Evolutionary conservation across 2,329 filamentous ascomycete genomes (phyloP).

Genomic region (Nigrograna mackinnonii): DNA sequence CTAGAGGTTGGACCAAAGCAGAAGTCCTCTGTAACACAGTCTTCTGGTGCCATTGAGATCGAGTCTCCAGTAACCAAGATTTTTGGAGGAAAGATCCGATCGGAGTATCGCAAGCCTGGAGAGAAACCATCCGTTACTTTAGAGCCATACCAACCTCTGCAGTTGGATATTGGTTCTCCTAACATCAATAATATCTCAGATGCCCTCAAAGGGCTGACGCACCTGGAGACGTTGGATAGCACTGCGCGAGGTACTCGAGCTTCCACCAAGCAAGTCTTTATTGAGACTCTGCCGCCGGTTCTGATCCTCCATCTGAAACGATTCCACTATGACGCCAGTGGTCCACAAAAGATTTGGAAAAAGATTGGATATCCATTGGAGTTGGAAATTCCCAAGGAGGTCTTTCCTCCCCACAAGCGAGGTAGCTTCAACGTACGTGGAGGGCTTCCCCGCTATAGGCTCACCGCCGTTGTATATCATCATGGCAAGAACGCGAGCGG

Average conservation of each 20-base stretch:
- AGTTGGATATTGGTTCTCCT: constrained; percentile 88
- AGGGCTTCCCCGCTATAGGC: constrained; percentile 77
- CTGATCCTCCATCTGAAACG: constrained; percentile 95
- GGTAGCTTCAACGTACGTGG: constrained; percentile 67
- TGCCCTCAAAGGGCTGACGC: constrained; percentile 82
- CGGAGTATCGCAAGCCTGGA: constrained; percentile 84
- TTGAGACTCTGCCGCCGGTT: constrained; percentile 87
- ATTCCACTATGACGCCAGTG: constrained; percentile 90
- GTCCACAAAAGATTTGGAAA: constrained; percentile 98
- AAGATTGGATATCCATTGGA: constrained; percentile 94
- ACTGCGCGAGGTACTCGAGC: constrained; percentile 76
- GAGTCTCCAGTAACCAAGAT: constrained; percentile 91
- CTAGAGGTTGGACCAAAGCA: constrained; percentile 93
- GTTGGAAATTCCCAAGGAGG: constrained; percentile 88
- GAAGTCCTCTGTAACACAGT: constrained; percentile 81
- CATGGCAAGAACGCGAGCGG: constrained; percentile 96
- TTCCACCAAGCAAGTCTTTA: constrained; percentile 92
- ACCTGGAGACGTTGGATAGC: constrained; percentile 81
- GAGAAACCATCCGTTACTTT: constrained; percentile 89
- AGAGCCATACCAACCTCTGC: constrained; percentile 91
- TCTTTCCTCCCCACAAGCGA: constrained; percentile 77
- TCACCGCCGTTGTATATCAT: constrained; percentile 93
- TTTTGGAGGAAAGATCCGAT: constrained; percentile 88
- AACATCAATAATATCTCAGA: constrained; percentile 91
- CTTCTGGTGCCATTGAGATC: constrained; percentile 72